A percentile compares a stretch with the other conserved stretches of the same genome.
Conservation (phyloP, 2,329 filamentous ascomycete species). For the Bipolaris gigantea region DNA sequence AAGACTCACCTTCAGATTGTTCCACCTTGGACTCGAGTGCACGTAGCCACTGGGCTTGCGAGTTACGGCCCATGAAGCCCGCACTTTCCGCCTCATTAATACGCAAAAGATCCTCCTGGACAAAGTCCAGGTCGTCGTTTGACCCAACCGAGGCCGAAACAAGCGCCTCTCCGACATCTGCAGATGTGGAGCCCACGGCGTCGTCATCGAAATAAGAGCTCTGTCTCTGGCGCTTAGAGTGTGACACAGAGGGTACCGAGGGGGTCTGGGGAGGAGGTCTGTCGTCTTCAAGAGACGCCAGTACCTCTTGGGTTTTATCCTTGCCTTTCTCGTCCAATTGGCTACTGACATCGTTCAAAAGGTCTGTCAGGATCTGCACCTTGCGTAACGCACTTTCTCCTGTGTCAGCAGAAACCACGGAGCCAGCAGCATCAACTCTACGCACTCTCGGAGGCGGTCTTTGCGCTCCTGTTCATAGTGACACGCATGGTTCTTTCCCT, state of each 20-base stretch:
- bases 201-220: conserved; percentile 3
- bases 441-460: conserved; percentile 39
- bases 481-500: conserved; percentile 27
- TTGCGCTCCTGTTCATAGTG: conserved; percentile 38
- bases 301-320: conserved; percentile 14
- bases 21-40: conserved; percentile 15
- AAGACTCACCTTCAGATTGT: conserved; percentile 12
- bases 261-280: conserved; percentile 1
- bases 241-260: not conserved
- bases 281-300: conserved; percentile 14
- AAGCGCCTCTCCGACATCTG: conserved; percentile 6
- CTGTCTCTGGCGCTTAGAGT: conserved; percentile 11
- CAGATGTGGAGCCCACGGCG: not conserved
- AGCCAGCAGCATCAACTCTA: not conserved
- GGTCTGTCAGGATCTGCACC: conserved; percentile 15
- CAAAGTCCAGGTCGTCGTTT: conserved; percentile 14
- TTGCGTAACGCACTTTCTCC: conserved; percentile 15
- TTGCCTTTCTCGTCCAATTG: conserved; percentile 14
- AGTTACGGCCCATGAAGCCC: conserved; percentile 31
- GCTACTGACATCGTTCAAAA: conserved; percentile 21
- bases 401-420: not conserved
- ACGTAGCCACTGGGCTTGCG: conserved; percentile 31
- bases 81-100: conserved; percentile 19
- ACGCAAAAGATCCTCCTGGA: conserved; percentile 26
- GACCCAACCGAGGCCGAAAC: conserved; percentile 15